Conservation (phyloP, 768 basidiomycete genomes). For the Psilocybe subaeruginosa region DNA sequence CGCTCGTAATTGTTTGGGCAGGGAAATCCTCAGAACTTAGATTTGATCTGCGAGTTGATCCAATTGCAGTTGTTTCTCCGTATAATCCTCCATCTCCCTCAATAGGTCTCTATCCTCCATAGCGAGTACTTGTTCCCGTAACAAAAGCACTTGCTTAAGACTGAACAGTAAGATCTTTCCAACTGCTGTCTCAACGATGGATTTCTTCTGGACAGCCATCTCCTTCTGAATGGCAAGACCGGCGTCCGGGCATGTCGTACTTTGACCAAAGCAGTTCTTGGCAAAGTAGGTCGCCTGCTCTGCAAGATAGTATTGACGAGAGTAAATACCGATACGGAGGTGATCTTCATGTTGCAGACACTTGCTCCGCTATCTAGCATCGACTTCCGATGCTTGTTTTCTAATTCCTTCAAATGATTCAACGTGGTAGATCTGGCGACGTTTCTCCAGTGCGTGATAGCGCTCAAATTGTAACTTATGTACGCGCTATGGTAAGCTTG, state of each 20-base stretch:
- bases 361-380: not conserved
- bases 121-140: not conserved
- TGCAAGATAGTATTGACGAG: not conserved
- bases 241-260: not conserved
- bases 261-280: not conserved
- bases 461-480: not conserved
- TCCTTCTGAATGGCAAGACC: not conserved
- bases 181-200: not conserved
- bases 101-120: not conserved
- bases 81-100: not conserved
- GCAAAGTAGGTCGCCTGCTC: not conserved
- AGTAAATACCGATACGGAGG: not conserved
- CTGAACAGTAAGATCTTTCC: not conserved
- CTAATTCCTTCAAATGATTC: not conserved
- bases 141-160: not conserved
- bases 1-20: not conserved
- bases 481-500: not conserved
- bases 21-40: not conserved
- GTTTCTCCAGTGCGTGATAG: conserved; percentile 7
- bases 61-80: not conserved
- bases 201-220: not conserved
- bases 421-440: not conserved
- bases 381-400: not conserved
- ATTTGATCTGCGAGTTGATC: not conserved
- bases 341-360: not conserved